Evolutionary conservation across 257 asterid genomes (phyloP).

Genomic region (Fraxinus cuspidata): DNA sequence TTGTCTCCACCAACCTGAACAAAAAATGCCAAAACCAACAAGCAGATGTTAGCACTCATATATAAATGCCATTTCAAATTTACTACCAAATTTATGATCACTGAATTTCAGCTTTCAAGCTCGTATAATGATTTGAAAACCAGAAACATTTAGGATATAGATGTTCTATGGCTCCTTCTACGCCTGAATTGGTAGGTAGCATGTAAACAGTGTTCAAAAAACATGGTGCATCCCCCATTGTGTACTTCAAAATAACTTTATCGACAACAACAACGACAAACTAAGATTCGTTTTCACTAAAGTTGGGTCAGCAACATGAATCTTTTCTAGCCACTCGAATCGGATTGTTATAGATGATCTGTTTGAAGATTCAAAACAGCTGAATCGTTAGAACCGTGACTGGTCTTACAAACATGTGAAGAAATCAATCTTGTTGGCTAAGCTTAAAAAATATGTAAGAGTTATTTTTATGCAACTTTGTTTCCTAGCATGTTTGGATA

Average conservation of each 20-base stretch:
- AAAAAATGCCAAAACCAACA: neutral
- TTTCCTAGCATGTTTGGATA: no score
- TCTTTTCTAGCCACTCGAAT: neutral
- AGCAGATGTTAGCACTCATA: neutral
- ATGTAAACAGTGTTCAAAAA: neutral
- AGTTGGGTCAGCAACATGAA: neutral
- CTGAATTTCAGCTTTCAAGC: neutral
- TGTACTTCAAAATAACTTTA: no score
- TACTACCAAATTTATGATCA: neutral
- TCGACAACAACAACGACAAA: no score
- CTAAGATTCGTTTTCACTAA: neutral
- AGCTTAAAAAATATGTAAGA: no score
- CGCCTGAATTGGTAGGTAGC: neutral
- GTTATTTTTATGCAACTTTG: no score
- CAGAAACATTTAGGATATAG: neutral
- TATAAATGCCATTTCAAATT: neutral
- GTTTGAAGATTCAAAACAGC: no score
- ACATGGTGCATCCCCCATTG: no score
- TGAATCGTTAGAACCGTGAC: no score
- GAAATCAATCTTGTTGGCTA: no score
- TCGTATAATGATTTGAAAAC: neutral
- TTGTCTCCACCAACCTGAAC: constrained; percentile 67
- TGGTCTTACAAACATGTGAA: no score
- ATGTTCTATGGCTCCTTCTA: neutral
- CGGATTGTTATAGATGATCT: neutral